These are phyloP conservation scores for Penicillium sp. DNA, from an alignment of 2,329 filamentous ascomycete species.

Conservation along the genomic window DNA sequence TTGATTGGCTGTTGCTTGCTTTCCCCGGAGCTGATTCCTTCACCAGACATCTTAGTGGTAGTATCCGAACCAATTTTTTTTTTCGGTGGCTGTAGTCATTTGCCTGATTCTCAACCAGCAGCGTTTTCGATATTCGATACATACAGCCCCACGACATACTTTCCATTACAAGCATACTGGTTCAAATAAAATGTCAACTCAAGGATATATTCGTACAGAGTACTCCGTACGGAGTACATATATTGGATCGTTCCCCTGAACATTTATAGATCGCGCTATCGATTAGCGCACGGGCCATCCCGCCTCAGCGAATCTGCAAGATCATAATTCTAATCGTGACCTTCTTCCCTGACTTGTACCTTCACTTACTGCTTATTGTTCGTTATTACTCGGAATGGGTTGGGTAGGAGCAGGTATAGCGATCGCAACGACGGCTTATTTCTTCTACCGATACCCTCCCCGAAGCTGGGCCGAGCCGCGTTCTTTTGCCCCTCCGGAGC, in stretches of 20 bases:
- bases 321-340: conserved; percentile 5
- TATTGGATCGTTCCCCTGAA: background rate
- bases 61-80: background rate
- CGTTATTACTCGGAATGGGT: conserved; percentile 38
- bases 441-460: conserved; percentile 43
- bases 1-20: conserved; percentile 1
- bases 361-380: background rate
- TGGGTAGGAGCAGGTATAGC: conserved; percentile 43
- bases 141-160: no score
- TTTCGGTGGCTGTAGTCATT: no score
- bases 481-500: conserved; percentile 17
- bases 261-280: conserved; percentile 4
- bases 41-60: background rate
- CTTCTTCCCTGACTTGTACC: background rate
- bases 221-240: no score
- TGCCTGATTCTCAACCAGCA: no score
- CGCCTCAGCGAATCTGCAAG: conserved; percentile 12
- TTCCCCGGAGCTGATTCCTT: conserved; percentile 7
- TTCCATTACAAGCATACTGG: no score
- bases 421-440: conserved; percentile 40
- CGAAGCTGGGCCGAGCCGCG: conserved; percentile 31
- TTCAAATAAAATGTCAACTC: no score
- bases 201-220: no score
- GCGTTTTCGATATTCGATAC: no score
- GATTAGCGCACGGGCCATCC: conserved; percentile 19